phyloP scores from a whole-genome alignment of 2,329 filamentous ascomycete species.

The Epichloe sylvatica region DNA sequence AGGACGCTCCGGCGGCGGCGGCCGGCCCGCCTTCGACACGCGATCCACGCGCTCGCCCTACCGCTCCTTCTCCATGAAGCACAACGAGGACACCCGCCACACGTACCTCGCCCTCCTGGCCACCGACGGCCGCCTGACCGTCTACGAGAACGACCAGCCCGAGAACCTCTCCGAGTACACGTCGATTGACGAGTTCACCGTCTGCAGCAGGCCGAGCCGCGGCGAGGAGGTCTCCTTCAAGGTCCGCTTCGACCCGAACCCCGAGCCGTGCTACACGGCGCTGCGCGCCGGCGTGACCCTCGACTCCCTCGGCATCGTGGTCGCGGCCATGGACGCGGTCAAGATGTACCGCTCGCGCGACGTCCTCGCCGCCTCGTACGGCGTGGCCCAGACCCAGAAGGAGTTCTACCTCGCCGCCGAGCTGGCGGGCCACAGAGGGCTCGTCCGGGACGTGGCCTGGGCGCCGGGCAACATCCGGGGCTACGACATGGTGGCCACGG shows the following conservation, averaged over 20 bases:
- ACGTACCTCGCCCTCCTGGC: conserved; percentile 78
- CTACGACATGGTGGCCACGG: conserved; percentile 81
- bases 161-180: conserved; percentile 68
- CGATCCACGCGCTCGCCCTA: conserved; percentile 48
- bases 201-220: conserved; percentile 55
- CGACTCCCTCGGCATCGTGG: conserved; percentile 67
- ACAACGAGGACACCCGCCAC: conserved; percentile 64
- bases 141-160: conserved; percentile 76
- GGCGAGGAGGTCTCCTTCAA: conserved; percentile 81
- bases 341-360: conserved; percentile 68
- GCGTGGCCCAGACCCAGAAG: conserved; percentile 43
- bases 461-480: conserved; percentile 81
- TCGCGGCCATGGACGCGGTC: conserved; percentile 73
- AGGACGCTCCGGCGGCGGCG: conserved; percentile 31
- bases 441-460: conserved; percentile 85
- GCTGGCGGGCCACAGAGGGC: conserved; percentile 55
- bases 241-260: conserved; percentile 78
- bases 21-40: conserved; percentile 41
- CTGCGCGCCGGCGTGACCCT: conserved; percentile 67
- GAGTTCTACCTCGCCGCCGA: conserved; percentile 78
- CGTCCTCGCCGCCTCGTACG: conserved; percentile 36
- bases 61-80: conserved; percentile 72
- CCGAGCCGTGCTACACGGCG: conserved; percentile 63
- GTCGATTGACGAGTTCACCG: conserved; percentile 60
- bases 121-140: conserved; percentile 62